Evolutionary conservation across 306 rosid species (phyloP).

Genomic region (Benincasa hispida): DNA sequence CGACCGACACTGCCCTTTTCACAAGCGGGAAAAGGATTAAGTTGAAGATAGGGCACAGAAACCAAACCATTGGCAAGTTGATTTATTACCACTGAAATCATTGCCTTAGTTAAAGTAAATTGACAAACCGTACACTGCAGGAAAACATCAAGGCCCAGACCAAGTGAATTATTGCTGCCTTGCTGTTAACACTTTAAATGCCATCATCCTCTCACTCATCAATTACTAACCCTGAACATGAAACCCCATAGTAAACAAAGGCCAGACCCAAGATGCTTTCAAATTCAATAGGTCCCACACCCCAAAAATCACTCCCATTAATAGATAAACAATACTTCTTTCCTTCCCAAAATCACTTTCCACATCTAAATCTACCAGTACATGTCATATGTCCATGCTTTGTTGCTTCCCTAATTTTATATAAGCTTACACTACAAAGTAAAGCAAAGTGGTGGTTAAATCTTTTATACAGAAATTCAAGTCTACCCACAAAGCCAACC

Average conservation of each 20-base stretch:
- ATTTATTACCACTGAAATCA: background rate
- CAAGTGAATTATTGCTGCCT: conserved; percentile 1
- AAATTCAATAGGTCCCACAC: background rate
- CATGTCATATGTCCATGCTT: background rate
- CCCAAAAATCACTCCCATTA: background rate
- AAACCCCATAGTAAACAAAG: background rate
- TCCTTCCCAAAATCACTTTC: background rate
- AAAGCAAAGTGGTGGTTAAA: background rate
- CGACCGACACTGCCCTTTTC: background rate
- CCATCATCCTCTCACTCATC: background rate
- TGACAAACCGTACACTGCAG: background rate
- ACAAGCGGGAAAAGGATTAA: background rate
- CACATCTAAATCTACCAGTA: background rate
- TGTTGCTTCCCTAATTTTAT: background rate
- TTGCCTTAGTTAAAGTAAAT: background rate
- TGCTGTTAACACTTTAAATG: background rate
- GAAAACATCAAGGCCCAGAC: background rate
- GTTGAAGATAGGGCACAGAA: background rate
- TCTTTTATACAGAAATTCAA: background rate
- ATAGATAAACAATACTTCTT: background rate
- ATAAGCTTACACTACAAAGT: background rate
- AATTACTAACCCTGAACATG: background rate
- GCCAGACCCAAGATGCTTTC: background rate
- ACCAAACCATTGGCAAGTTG: background rate
- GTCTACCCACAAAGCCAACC: conserved; percentile 5